These are phyloP conservation scores for Galeopsis tetrahit DNA, from an alignment of 257 asterid genomes.

Conservation along the genomic window DNA sequence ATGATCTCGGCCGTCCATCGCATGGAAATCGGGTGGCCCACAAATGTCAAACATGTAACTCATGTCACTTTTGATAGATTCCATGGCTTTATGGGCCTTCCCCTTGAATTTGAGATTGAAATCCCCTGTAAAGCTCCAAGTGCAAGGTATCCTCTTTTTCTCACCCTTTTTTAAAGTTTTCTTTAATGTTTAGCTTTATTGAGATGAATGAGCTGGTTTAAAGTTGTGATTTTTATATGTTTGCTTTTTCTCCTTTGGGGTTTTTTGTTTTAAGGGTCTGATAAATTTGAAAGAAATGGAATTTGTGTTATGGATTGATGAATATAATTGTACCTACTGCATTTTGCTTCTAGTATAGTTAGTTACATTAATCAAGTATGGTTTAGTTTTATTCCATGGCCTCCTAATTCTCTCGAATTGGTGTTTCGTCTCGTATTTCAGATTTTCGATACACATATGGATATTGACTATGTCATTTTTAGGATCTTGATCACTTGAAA, in stretches of 20 bases:
- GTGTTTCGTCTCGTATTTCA: not conserved
- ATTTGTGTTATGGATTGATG: not conserved
- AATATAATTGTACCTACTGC: not conserved
- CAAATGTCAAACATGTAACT: constrained; percentile 78
- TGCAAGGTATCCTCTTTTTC: constrained; percentile 60
- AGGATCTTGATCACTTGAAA: not conserved
- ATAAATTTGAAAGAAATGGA: not conserved
- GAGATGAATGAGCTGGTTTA: constrained; percentile 9
- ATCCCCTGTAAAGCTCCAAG: constrained; percentile 80
- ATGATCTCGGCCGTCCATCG: constrained; percentile 56
- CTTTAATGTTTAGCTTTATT: constrained; percentile 1
- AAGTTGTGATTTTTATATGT: constrained; percentile 4
- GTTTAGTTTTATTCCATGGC: no score
- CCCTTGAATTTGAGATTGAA: constrained; percentile 76
- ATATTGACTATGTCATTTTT: not conserved
- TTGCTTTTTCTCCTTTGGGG: constrained; percentile 10
- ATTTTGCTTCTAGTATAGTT: not conserved
- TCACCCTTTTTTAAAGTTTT: not conserved
- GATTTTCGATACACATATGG: not conserved
- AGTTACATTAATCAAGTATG: not conserved
- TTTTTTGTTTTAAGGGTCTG: constrained; percentile 34
- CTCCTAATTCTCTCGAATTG: no score
- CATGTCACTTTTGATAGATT: constrained; percentile 93
- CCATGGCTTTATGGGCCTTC: constrained; percentile 91
- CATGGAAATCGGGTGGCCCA: constrained; percentile 96